Conservation (phyloP, 805 yeast genomes). For the Scheffersomyces stipitis region DNA sequence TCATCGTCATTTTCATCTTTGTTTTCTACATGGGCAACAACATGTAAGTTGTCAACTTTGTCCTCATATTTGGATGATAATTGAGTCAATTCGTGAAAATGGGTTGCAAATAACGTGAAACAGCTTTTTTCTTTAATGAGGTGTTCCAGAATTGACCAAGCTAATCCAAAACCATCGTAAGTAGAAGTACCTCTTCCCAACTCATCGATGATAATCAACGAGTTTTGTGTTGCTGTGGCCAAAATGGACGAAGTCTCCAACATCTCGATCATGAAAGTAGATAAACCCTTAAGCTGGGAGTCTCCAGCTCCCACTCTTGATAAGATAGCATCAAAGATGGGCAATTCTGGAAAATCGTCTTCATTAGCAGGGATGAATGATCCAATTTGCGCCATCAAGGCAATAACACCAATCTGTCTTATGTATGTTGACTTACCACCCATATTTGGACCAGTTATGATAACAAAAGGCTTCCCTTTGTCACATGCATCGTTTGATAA, state of each 20-base stretch:
- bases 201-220: slow-evolving; percentile 89
- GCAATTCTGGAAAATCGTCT: slow-evolving; percentile 58
- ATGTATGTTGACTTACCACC: slow-evolving; percentile 96
- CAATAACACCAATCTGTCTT: slow-evolving; percentile 83
- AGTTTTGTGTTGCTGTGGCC: slow-evolving; percentile 72
- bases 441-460: slow-evolving; percentile 96
- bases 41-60: slow-evolving; percentile 81
- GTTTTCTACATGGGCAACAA: slow-evolving; percentile 83
- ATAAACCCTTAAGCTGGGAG: slow-evolving; percentile 93
- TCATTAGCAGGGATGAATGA: slow-evolving; percentile 75
- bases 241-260: slow-evolving; percentile 87
- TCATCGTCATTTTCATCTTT: slow-evolving; percentile 50
- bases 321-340: slow-evolving; percentile 85
- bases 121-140: slow-evolving; percentile 70
- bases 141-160: slow-evolving; percentile 93
- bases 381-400: slow-evolving; percentile 86
- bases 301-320: slow-evolving; percentile 99
- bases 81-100: slow-evolving; percentile 92
- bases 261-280: slow-evolving; percentile 97
- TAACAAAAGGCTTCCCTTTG: slow-evolving; percentile 60
- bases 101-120: slow-evolving; percentile 92
- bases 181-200: slow-evolving; percentile 89
- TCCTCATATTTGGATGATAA: slow-evolving; percentile 56
- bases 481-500: slow-evolving; percentile 46
- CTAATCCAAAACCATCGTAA: slow-evolving; percentile 96